phyloP scores from a whole-genome alignment of 495 filamentous ascomycete species.

The Amorphotheca resinae region DNA sequence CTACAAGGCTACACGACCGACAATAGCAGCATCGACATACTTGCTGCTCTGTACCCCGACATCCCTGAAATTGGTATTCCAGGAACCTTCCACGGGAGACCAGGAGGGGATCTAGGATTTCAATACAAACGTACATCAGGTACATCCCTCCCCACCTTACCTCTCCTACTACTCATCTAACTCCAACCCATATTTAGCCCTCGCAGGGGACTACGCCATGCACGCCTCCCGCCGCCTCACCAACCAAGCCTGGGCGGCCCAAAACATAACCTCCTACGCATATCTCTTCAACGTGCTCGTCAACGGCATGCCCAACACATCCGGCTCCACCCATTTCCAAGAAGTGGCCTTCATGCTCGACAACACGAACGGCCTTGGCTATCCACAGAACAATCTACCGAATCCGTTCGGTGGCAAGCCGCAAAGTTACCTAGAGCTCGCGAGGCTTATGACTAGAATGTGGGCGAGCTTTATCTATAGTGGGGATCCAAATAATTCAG shows the following conservation, averaged over 20 bases:
- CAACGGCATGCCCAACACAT: slow-evolving; percentile 10
- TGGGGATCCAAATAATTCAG: slow-evolving; percentile 23
- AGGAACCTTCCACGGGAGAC: slow-evolving; percentile 1
- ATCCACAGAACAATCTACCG: slow-evolving; percentile 5
- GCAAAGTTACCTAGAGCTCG: slow-evolving; percentile 18
- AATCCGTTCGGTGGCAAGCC: slow-evolving; percentile 24
- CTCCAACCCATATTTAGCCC: slow-evolving; percentile 24
- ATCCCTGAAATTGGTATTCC: slow-evolving; percentile 13
- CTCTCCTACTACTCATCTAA: slow-evolving; percentile 2
- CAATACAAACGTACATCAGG: not conserved
- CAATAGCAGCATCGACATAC: slow-evolving; percentile 1
- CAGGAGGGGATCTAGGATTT: not conserved
- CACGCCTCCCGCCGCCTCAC: slow-evolving; percentile 27
- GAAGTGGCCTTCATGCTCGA: slow-evolving; percentile 36
- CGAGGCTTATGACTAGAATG: slow-evolving; percentile 26
- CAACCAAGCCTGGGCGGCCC: slow-evolving; percentile 25
- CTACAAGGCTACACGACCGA: not conserved
- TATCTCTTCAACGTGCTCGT: slow-evolving; percentile 30
- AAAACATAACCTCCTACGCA: slow-evolving; percentile 26
- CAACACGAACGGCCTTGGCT: slow-evolving; percentile 29
- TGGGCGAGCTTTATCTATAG: slow-evolving; percentile 32
- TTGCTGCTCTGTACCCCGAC: slow-evolving; percentile 11
- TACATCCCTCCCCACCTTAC: not conserved
- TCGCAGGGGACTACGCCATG: slow-evolving; percentile 24
- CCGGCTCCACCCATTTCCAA: slow-evolving; percentile 30